A percentile compares a stretch with the other conserved stretches of the same genome.
Conservation (phyloP, 768 basidiomycete genomes). For the Suillus discolor region DNA sequence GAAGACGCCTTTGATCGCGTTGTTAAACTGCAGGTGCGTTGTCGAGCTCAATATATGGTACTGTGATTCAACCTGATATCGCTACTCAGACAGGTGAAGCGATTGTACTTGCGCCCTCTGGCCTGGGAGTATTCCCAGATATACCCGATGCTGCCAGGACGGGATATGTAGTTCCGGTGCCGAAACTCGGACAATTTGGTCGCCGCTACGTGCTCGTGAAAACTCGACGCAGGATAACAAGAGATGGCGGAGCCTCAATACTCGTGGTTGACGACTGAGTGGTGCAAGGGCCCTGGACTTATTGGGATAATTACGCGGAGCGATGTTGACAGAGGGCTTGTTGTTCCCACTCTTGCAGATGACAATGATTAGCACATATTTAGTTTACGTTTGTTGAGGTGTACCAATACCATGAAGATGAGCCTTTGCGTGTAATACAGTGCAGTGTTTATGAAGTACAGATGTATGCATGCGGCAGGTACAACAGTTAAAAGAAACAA, state of each 20-base stretch:
- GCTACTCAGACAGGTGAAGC: constrained; percentile 66
- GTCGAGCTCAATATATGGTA: constrained; percentile 5
- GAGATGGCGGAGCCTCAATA: constrained; percentile 66
- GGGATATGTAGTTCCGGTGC: constrained; percentile 17
- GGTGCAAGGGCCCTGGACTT: neutral
- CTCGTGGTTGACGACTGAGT: constrained; percentile 35
- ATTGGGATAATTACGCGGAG: too few species aligned
- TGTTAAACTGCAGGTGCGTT: constrained; percentile 60
- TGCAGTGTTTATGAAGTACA: neutral
- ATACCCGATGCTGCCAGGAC: constrained; percentile 15
- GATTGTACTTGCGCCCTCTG: constrained; percentile 67
- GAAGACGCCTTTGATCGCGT: constrained; percentile 68
- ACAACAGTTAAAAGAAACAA: neutral
- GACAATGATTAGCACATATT: neutral
- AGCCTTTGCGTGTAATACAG: neutral
- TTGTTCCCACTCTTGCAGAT: neutral
- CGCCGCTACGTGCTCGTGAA: constrained; percentile 62
- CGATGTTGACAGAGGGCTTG: neutral
- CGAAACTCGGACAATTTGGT: constrained; percentile 50
- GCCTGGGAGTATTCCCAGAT: constrained; percentile 46
- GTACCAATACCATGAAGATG: neutral
- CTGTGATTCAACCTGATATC: neutral
- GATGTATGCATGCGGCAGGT: neutral
- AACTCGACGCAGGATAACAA: constrained; percentile 61
- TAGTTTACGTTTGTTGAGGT: neutral